Evolutionary conservation across 495 filamentous ascomycete species (phyloP).

Genomic region (Podospora tetraspora): DNA sequence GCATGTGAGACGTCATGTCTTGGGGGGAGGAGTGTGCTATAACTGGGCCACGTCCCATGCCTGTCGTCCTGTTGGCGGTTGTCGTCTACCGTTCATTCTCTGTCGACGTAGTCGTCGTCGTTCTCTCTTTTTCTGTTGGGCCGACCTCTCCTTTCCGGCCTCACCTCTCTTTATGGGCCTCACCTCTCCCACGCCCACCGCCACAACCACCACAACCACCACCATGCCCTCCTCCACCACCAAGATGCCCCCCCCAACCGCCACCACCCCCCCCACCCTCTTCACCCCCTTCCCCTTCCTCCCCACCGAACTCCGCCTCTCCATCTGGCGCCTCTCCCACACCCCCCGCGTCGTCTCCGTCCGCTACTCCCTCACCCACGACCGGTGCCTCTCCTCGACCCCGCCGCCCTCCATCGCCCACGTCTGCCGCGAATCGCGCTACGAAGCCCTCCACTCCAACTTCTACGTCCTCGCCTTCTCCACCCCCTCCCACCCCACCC

Average conservation of each 20-base stretch:
- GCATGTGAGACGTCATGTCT: background rate
- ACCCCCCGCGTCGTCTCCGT: constrained; percentile 40
- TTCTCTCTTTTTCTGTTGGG: background rate
- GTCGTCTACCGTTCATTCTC: background rate
- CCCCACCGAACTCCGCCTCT: constrained; percentile 45
- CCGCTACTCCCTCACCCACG: constrained; percentile 29
- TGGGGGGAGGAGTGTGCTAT: background rate
- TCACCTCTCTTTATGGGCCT: background rate
- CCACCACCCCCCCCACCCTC: background rate
- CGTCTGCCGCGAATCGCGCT: constrained; percentile 40
- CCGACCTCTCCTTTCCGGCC: background rate
- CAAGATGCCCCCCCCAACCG: background rate
- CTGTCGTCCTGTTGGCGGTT: background rate
- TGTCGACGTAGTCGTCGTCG: background rate
- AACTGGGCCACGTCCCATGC: background rate
- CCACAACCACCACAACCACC: too few species aligned
- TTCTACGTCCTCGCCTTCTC: constrained; percentile 38
- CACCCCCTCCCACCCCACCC: constrained; percentile 27
- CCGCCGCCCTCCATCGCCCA: constrained; percentile 38
- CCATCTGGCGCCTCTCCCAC: constrained; percentile 43
- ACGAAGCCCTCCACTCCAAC: constrained; percentile 33
- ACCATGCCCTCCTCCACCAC: background rate
- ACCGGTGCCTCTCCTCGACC: constrained; percentile 34
- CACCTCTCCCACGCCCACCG: background rate
- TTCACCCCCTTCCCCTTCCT: constrained; percentile 41